Evolutionary conservation across 345 rosid species (phyloP), one percentile per base, ranked within the genome.

Genomic region (Hirschfeldia incana): DNA sequence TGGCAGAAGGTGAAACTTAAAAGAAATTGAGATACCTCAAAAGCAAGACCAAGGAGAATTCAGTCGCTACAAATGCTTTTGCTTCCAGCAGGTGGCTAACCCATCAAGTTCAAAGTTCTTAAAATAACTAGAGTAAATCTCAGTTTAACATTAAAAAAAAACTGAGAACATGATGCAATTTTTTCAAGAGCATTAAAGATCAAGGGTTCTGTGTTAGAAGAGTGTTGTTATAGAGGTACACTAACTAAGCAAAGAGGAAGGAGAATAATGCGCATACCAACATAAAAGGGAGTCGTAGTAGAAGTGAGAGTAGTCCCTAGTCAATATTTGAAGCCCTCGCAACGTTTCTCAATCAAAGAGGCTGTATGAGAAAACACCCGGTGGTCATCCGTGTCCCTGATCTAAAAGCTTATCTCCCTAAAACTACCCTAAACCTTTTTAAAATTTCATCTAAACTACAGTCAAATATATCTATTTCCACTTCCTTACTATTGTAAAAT

Each of bases 341-440:
- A 21, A 21, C 21, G 21, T 21, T 21, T 21, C 90, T 89, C 82
- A 89, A 90, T 85, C 88, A 94, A 91, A 84, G 83, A 89, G 87
- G 85, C 95, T 92, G 94, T 90, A 91, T 81, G 98, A 94, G 91
- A 94, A 90, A 92, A 90, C 93, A 92, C 84, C 91, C 84, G 63
- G 94, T 94, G 60, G 94, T 94, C 93, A 91, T 93, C 88, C 4
- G 12, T 39, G 85, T 83, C 84, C 88, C 88, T 86, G 86, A 69
- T 67, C 84, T 84, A 21, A 21, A 39, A 83, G 81, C 83, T 70
- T 9, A 76, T 39, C 46, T 39, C 44, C 46, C 46, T 39, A 34
- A 39, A 39, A 39, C 69, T 78, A 69, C 59, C 65, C 53, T 73
- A 66, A 59, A 79, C 57, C 76, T 29, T 75, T 55, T 37, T 70